Conservation (phyloP, 2,329 filamentous ascomycete genomes). For the Cladosporium sp. region DNA sequence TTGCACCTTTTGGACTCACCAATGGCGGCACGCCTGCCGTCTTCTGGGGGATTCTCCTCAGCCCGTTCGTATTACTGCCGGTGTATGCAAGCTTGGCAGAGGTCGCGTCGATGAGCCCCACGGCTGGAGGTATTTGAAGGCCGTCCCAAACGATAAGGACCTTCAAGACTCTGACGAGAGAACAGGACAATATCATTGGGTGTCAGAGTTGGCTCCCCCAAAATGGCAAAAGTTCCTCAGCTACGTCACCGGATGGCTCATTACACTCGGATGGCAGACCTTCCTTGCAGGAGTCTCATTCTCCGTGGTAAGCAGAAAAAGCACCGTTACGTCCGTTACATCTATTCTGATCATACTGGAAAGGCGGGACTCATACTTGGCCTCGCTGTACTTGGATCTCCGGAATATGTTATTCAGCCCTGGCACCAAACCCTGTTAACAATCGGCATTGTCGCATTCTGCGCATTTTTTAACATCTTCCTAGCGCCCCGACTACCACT, state of each 20-base stretch:
- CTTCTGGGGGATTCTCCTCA: constrained; percentile 16
- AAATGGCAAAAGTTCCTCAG: constrained; percentile 21
- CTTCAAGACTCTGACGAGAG: too few relatives aligned
- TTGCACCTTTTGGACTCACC: constrained; percentile 9
- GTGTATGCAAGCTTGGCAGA: constrained; percentile 20
- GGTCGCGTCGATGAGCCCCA: constrained; percentile 14
- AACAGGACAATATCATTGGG: constrained; percentile 23
- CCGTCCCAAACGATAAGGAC: too few relatives aligned
- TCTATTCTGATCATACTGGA: neutral
- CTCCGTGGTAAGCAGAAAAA: neutral
- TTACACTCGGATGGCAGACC: constrained; percentile 23
- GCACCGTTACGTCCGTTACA: constrained; percentile 22
- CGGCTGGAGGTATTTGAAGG: neutral
- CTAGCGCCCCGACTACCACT: too few relatives aligned
- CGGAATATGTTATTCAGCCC: constrained; percentile 1
- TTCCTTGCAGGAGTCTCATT: constrained; percentile 35
- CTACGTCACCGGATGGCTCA: constrained; percentile 28
- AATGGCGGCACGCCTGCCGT: constrained; percentile 19
- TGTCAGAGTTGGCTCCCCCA: constrained; percentile 27
- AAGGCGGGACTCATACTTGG: neutral
- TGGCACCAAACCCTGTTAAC: constrained; percentile 4
- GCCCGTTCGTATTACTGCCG: constrained; percentile 10
- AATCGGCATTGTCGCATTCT: too few relatives aligned
- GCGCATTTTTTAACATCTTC: too few relatives aligned
- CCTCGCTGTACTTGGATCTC: neutral